These are phyloP conservation scores for Powellomyces hirtus DNA, from an alignment of 192 early-diverging fungal genomes.

Conservation along the genomic window DNA sequence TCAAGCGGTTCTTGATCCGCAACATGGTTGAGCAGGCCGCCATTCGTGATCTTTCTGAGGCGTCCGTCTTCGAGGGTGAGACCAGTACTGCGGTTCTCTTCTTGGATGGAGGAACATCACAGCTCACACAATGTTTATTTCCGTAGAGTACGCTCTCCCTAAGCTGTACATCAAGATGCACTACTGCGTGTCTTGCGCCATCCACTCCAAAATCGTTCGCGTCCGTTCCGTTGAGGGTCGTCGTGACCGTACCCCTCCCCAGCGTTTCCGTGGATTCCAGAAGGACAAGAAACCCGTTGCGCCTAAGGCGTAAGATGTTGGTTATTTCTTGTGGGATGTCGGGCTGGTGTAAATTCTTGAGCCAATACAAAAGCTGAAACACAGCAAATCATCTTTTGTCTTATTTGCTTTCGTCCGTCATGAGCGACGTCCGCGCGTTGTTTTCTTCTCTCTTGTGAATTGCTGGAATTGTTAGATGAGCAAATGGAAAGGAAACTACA, in stretches of 20 bases:
- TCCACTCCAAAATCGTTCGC: conserved; percentile 92
- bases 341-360: no score
- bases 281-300: conserved; percentile 38
- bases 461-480: no score
- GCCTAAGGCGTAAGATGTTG: conserved; percentile 24
- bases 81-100: background rate
- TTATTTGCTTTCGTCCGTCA: no score
- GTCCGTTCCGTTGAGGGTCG: conserved; percentile 86
- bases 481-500: no score
- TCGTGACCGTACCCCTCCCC: conserved; percentile 90
- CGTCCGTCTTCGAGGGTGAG: conserved; percentile 90
- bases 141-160: conserved; percentile 83
- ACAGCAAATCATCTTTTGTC: no score
- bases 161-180: conserved; percentile 99
- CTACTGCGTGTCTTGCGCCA: conserved; percentile 92
- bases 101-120: background rate
- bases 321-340: no score
- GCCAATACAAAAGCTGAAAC: no score
- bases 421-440: no score
- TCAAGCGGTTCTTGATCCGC: conserved; percentile 98
- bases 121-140: background rate
- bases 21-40: conserved; percentile 99
- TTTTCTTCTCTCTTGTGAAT: no score
- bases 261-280: conserved; percentile 81
- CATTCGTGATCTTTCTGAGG: conserved; percentile 92